Base-by-base conservation (phyloP, 1,284 basidiomycete genomes). In the Mycena citricolor region DNA sequence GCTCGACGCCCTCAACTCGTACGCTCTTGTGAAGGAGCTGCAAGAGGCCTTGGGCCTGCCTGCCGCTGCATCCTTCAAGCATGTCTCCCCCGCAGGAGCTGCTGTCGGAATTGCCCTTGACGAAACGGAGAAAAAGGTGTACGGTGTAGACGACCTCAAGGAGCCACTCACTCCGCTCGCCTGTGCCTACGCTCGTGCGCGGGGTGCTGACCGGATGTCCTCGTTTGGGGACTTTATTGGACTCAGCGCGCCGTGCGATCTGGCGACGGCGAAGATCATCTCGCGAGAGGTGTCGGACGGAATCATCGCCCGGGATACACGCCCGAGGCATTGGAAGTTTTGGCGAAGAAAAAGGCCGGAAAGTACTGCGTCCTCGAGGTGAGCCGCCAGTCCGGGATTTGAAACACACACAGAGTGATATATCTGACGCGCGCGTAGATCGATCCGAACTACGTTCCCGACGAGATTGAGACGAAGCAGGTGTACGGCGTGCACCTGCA, bases 141-240 rank as follows among this genome's bases (percentile, higher is more conserved):
- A 95, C 60, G 95, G 94, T 12, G 95, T 98, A 2, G 94, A 97
- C 42, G 95, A 98, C 61, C 74, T 98, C 47, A 94, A 90, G 61
- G 86, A 90, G 61, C 77, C 86, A 32, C 74, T 99, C 32, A 94
- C 93, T 1, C 84, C 89, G 10, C 76, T 99, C 36, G 95, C 95
- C 19, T 81, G 81, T 45, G 97, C 97, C 2, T 99, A 99, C 61
- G 94, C 95, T 29, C 87, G 97, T 48, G 97, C 95, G 43, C 84
- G 97, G 63, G 94, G 94, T 54, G 97, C 95, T 14, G 97, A 99
- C 67, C 86, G 95, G 44, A 99, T 99, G 95, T 97, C 94, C 2
- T 97, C 93, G 5, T 99, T 99, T 63, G 95, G 95, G 19, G 97
- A 99, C 72, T 97, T 99, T 65, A 95, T 99, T 60, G 95, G 93